These are phyloP conservation scores for Dothideomycetidae sp. DNA, from an alignment of 2,329 filamentous ascomycete species.

Conservation along the genomic window DNA sequence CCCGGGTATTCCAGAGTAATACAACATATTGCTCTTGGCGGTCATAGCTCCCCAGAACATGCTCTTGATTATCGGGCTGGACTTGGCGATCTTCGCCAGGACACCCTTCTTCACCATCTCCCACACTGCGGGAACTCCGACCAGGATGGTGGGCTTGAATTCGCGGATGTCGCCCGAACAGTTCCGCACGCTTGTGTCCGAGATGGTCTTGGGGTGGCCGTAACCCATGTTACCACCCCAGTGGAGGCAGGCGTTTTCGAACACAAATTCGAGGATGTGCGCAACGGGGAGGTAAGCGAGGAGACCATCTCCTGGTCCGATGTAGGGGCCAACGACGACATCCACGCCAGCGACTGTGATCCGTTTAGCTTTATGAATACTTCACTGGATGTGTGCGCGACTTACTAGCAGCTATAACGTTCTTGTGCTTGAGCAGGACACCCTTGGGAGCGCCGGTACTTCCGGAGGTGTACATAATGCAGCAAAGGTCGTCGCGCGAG, in stretches of 20 bases:
- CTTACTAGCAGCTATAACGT: slow-evolving; percentile 63
- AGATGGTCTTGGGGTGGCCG: slow-evolving; percentile 76
- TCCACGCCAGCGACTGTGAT: slow-evolving; percentile 57
- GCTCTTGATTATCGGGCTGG: slow-evolving; percentile 54
- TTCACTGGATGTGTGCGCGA: slow-evolving; percentile 12
- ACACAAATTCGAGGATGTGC: slow-evolving; percentile 91
- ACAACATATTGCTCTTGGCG: slow-evolving; percentile 46
- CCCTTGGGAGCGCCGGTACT: slow-evolving; percentile 84
- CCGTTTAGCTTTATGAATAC: slow-evolving; percentile 12
- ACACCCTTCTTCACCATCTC: slow-evolving; percentile 96
- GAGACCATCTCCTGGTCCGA: slow-evolving; percentile 63
- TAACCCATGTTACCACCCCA: slow-evolving; percentile 90
- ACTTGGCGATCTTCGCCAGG: slow-evolving; percentile 58
- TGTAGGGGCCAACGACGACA: slow-evolving; percentile 59
- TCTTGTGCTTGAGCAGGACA: slow-evolving; percentile 66
- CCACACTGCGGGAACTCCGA: slow-evolving; percentile 94
- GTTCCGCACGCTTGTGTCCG: slow-evolving; percentile 73
- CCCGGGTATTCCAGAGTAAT: slow-evolving; percentile 34
- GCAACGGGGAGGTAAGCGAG: slow-evolving; percentile 87
- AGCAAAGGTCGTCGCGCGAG: slow-evolving; percentile 62
- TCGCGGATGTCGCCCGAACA: slow-evolving; percentile 90
- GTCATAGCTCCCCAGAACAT: slow-evolving; percentile 61
- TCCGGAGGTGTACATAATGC: slow-evolving; percentile 71
- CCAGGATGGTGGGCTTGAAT: slow-evolving; percentile 74
- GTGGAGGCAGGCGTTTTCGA: slow-evolving; percentile 81